phyloP scores from a whole-genome alignment of 2,329 filamentous ascomycete species.

The Penicillium verrucosum region DNA sequence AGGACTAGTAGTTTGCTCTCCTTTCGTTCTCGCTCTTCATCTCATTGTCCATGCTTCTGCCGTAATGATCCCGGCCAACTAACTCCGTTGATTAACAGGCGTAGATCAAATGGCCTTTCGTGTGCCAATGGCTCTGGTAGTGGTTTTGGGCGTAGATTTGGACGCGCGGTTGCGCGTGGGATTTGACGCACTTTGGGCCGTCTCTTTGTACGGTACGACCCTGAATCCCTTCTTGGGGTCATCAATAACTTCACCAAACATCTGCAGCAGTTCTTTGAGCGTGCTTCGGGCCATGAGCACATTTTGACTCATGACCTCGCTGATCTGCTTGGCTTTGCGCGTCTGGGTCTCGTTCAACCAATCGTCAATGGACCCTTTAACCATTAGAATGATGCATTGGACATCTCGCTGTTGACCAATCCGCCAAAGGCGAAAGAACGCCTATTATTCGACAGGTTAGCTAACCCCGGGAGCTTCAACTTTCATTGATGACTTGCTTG shows the following conservation, averaged over 20 bases:
- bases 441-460: constrained; percentile 18
- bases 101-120: background rate
- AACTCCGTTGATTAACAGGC: background rate
- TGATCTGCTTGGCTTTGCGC: constrained; percentile 44
- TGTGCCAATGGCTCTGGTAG: background rate
- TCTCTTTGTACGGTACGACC: background rate
- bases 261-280: constrained; percentile 19
- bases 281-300: constrained; percentile 16
- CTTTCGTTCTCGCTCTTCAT: background rate
- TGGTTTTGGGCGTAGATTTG: background rate
- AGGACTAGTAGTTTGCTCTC: background rate
- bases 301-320: constrained; percentile 23
- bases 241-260: constrained; percentile 20
- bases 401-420: constrained; percentile 63
- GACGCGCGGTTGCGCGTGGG: too few species aligned
- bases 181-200: background rate
- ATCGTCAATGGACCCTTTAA: constrained; percentile 57
- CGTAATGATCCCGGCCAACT: background rate
- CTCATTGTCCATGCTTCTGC: background rate
- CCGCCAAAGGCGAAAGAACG: constrained; percentile 60
- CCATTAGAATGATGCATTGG: constrained; percentile 56
- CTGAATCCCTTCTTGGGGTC: background rate
- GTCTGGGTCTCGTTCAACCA: constrained; percentile 55
- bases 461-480: too few species aligned
- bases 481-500: constrained; percentile 45